These are phyloP conservation scores for Phytophthora vignae DNA, from an alignment of 352 stramenopile species.

Conservation along the genomic window DNA sequence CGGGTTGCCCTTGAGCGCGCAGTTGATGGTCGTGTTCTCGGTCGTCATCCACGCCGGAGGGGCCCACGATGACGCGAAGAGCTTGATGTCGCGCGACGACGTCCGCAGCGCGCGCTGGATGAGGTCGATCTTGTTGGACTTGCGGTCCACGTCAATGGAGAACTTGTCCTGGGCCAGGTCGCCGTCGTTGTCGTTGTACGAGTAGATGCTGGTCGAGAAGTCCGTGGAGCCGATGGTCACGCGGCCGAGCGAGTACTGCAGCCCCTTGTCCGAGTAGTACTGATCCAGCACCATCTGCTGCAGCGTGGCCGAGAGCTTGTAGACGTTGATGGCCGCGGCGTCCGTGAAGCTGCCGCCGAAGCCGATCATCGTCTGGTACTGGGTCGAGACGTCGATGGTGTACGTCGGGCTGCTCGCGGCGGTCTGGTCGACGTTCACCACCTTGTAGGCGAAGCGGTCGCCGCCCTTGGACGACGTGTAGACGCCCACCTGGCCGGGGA, in stretches of 20 bases:
- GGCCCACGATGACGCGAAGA: constrained; percentile 90
- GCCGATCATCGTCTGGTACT: constrained; percentile 83
- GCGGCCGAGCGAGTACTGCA: constrained; percentile 82
- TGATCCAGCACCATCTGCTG: constrained; percentile 77
- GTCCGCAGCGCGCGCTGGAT: constrained; percentile 65
- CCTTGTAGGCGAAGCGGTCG: constrained; percentile 46
- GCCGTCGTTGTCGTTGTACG: constrained; percentile 73
- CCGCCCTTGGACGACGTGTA: constrained; percentile 51
- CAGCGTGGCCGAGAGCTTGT: constrained; percentile 58
- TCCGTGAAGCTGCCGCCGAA: constrained; percentile 93
- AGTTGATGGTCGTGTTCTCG: constrained; percentile 64
- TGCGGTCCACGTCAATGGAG: constrained; percentile 76
- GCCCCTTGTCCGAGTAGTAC: constrained; percentile 75
- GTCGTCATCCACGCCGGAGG: constrained; percentile 90
- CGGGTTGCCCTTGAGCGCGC: constrained; percentile 58
- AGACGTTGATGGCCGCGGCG: constrained; percentile 79
- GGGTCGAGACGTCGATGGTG: constrained; percentile 48
- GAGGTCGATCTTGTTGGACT: constrained; percentile 72
- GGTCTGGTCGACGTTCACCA: constrained; percentile 25
- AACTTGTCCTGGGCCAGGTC: constrained; percentile 81
- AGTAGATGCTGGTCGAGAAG: constrained; percentile 89
- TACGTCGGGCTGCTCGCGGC: constrained; percentile 35
- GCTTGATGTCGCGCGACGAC: constrained; percentile 50
- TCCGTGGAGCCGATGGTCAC: constrained; percentile 88
- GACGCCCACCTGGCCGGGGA: constrained; percentile 42